Base-by-base conservation (phyloP, 1,284 basidiomycete species). In the Marasmius sp. region DNA sequence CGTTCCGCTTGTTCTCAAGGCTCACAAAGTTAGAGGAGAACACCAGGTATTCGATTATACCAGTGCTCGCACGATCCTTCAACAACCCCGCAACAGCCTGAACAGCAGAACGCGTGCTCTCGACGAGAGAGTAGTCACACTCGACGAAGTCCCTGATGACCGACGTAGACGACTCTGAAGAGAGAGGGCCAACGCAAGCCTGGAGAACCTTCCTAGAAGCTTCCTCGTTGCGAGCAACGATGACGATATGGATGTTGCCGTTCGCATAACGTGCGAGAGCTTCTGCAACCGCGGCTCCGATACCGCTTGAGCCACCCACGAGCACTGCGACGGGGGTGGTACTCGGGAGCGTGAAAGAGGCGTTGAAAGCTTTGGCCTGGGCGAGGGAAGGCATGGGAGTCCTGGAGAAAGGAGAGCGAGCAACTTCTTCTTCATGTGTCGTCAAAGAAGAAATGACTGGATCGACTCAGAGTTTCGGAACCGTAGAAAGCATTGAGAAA, bases 281-380 rank as follows among this genome's bases (percentile, higher is more conserved):
- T 16, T 37, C 33, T 6, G 54, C 54, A 18, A 47, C 51, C 22
- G 53, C 27, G 39, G 53, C 53, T 14, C 53, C 60, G 22, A 61
- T 61, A 16, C 60, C 60, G 16, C 41, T 55, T 43, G 60, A 57
- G n/a, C 60, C 60, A 33, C 60, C 60, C 11, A 61, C n/a, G n/a
- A 61, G 57, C 16, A 61, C 56, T 1, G 60, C 60, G 22, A 61
- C 55, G 8, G 60, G 60, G 22, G 36, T 52, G n/a, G 45, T 14
- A 2, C 33, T 52, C 6, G 36, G 12, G 49, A 50, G 18, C 16
- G 50, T 6, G 47, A 56, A 57, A 20, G 56, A 57, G 20, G 47
- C 34, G 56, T 61, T 61, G 18, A 27, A 61, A 43, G 60, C 16
- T 18, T 41, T 49, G 20, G 50, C n/a, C 43, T 60, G 37, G 52